Conservation (phyloP, 257 asterid genomes). For the Solanum sparsipilum region DNA sequence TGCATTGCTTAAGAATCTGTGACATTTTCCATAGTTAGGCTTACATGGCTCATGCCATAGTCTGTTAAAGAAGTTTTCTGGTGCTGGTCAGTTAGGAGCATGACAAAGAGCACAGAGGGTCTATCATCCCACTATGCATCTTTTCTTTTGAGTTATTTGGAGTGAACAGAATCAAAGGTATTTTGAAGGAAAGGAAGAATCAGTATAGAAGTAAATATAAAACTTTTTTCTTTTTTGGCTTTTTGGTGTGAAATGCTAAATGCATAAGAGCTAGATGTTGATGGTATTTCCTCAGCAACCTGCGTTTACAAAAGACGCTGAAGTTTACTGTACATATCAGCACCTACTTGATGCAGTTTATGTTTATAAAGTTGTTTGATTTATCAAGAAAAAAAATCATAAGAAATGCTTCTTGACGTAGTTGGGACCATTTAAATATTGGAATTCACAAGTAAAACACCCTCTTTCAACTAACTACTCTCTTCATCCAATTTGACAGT, state of each 20-base stretch:
- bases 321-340: neutral
- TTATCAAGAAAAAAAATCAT: neutral
- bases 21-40: neutral
- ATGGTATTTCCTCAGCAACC: neutral
- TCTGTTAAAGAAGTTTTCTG: neutral
- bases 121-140: neutral
- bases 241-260: neutral
- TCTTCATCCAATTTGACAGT: neutral
- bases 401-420: neutral
- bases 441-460: neutral
- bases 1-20: neutral
- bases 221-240: neutral
- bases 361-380: neutral
- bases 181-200: neutral
- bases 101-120: neutral
- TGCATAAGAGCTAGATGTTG: neutral
- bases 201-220: neutral
- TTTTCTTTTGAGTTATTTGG: neutral
- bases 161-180: neutral
- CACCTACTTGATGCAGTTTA: neutral
- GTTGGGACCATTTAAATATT: neutral
- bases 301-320: neutral
- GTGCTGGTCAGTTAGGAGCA: neutral
- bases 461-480: neutral
- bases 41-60: neutral